These are phyloP conservation scores for Camelina hispida DNA, from an alignment of 345 rosid genomes.

Conservation along the genomic window DNA sequence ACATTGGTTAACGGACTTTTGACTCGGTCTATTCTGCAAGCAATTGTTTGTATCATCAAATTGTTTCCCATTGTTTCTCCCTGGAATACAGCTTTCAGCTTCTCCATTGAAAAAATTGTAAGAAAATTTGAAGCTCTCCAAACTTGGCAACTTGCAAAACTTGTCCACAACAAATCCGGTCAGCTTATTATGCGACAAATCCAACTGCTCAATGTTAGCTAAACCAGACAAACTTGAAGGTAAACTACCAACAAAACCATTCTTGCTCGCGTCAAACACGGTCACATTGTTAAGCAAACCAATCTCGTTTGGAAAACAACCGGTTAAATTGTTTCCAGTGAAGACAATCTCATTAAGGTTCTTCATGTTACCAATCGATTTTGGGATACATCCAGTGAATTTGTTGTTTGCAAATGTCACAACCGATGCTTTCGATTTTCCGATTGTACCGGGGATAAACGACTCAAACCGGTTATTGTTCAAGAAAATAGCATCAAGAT, in stretches of 20 bases:
- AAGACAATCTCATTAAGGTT: constrained; percentile 62
- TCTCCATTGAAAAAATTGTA: constrained; percentile 62
- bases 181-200: constrained; percentile 49
- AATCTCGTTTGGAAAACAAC: constrained; percentile 68
- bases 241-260: constrained; percentile 54
- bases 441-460: constrained; percentile 54
- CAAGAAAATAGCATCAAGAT: constrained; percentile 69
- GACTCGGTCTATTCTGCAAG: constrained; percentile 53
- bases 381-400: constrained; percentile 66
- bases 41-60: constrained; percentile 59
- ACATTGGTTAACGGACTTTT: constrained; percentile 50
- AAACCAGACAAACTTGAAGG: constrained; percentile 49
- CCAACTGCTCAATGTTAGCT: constrained; percentile 47
- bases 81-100: constrained; percentile 51
- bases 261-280: constrained; percentile 55
- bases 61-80: constrained; percentile 41
- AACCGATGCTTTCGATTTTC: constrained; percentile 61
- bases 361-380: constrained; percentile 57
- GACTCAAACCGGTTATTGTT: constrained; percentile 65
- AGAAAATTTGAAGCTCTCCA: constrained; percentile 56
- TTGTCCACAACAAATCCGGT: constrained; percentile 56
- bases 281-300: constrained; percentile 58
- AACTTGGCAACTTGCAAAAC: constrained; percentile 53
- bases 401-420: constrained; percentile 65
- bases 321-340: constrained; percentile 55